Evolutionary conservation across 2,329 filamentous ascomycete species (phyloP), one percentile per base, ranked within the genome.

Genomic region (Calonectria multiphialidica): DNA sequence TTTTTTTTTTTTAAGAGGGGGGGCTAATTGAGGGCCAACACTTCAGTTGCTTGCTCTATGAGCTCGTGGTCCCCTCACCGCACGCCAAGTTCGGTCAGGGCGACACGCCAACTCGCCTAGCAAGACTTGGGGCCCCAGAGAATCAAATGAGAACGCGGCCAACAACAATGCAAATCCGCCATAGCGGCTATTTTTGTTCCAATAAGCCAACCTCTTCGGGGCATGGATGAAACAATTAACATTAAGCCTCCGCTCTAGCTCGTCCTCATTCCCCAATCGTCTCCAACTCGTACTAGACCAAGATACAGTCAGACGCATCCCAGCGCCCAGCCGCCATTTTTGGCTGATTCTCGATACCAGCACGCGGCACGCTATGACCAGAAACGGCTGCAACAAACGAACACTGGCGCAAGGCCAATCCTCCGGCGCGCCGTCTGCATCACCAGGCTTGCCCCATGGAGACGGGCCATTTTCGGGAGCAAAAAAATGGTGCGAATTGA

Each of bases 141-240:
- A 68, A 73, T 77, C 37, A 74, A 78, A 76, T 74, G 64, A 69
- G 71, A 75, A 71, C 65, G 62, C 40, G 65, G 49, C 73, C 70
- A 62, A 63, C 66, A 47, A 59, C 65, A 74, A 71, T 75, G 69
- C 74, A 65, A 74, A 71, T 65, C 53, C 49, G 65, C 63, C 71
- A 66, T 67, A 53, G 71, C 66, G 61, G 68, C 68, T 74, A 55
- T 76, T 72, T 70, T 72, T 66, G 72, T 77, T 74, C 72, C 63
- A 62, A 74, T 59, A 55, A 71, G 76, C 71, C 66, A 72, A 69
- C 68, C 55, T 62, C 68, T 73, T 68, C 49, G 66, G 71, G 71
- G 73, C 76, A 76, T 66, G 47, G 73, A 72, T 79, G 77, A 79
- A 79, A 79, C 77, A 74, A 72, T 70, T 74, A 69, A 72, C 69